Base-by-base conservation (phyloP, 768 basidiomycete species). In the Cyclocybe cylindracea region DNA sequence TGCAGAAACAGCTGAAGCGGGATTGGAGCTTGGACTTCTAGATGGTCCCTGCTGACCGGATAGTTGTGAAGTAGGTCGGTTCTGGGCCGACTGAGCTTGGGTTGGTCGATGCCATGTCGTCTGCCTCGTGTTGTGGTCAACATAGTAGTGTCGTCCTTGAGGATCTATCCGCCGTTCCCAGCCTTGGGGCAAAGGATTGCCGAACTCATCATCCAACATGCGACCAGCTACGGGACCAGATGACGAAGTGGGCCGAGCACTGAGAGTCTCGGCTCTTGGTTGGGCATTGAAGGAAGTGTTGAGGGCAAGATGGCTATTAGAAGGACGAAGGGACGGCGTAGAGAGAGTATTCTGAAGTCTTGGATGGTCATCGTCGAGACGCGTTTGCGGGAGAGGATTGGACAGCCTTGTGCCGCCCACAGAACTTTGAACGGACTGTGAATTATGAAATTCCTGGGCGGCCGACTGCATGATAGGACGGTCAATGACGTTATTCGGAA, bases 141-240 rank as follows among this genome's bases (percentile, higher is more conserved):
- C 91, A 65, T 89, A 94, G 69, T 95, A 95, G 18, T 82, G 69
- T 50, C 93, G 73, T 4, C 85, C 85, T 49, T 85, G 80, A 16
- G 77, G 74, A 64, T 94, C 92, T 42, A 78, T 73, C 31, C 93
- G 83, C 53, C 90, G 80, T 65, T 95, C 93, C 91, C 91, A 95
- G 4, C 91, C 90, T 18, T 73, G 66, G 0, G 92, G 91, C 33
- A 95, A 73, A 14, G 83, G 78, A 11, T 78, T 76, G 14, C 82
- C 80, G 42, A 80, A 75, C 57, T 88, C 86, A 48, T 87, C 83
- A 56, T 79, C 75, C 11, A 69, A 48, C 55, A 77, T 59, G 10
- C 76, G 75, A 37, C 56, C 54, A n/a, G 61, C 41, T 39, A 63
- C 32, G 35, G 61, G 48, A 5, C 45, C 62, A 40, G 62, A 44